These are phyloP conservation scores for Urochloa ruziziensis DNA, from an alignment of 176 grass and related monocot genomes.

Conservation along the genomic window DNA sequence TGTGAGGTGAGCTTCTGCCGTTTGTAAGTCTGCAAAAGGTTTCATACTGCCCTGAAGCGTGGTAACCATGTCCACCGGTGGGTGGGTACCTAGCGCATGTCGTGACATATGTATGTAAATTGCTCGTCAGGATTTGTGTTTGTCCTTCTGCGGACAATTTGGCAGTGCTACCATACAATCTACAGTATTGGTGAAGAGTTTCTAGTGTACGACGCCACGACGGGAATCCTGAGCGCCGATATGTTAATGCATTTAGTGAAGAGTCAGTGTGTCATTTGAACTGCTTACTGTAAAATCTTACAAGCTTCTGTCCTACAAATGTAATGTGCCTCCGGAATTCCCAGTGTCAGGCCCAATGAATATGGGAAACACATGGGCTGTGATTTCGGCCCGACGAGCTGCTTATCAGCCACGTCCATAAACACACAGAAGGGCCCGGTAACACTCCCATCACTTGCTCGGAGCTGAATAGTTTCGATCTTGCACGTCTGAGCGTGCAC, in stretches of 20 bases:
- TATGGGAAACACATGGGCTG: too few relatives aligned
- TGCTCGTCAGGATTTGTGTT: background rate
- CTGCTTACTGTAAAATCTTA: background rate
- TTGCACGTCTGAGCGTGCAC: background rate
- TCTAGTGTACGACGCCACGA: background rate
- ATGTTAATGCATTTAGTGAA: background rate
- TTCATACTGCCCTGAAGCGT: background rate
- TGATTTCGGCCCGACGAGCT: too few relatives aligned
- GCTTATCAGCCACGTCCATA: too few relatives aligned
- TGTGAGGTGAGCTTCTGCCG: conserved; percentile 46
- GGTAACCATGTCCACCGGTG: conserved; percentile 5
- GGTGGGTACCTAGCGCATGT: background rate
- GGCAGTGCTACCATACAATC: background rate
- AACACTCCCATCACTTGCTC: too few relatives aligned
- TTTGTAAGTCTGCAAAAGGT: background rate
- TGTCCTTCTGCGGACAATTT: background rate
- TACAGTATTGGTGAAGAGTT: background rate
- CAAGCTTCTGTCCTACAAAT: background rate
- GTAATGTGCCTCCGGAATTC: background rate
- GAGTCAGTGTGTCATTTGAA: background rate
- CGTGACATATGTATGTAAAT: background rate
- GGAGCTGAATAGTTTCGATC: background rate
- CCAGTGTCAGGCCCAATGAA: too few relatives aligned
- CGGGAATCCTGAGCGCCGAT: background rate
- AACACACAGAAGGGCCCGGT: too few relatives aligned